These are phyloP conservation scores for Aspergillus sparsus DNA, from an alignment of 495 filamentous ascomycete genomes.

Conservation along the genomic window DNA sequence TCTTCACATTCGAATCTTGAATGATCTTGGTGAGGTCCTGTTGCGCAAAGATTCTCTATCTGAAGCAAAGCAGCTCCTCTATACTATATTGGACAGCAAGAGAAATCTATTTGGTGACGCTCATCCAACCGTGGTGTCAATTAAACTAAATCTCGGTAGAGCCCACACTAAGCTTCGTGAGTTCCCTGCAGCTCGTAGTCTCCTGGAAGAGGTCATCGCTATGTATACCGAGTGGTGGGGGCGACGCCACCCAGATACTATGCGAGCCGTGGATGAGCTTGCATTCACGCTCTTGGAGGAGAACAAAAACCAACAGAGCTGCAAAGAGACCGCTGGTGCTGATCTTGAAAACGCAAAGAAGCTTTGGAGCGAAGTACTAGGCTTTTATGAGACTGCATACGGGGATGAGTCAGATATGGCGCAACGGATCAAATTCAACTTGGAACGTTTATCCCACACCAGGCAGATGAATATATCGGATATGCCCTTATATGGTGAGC, in stretches of 20 bases:
- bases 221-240: conserved; percentile 1
- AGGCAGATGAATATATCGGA: too few relatives aligned
- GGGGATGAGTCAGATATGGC: neutral
- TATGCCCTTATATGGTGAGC: too few relatives aligned
- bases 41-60: neutral
- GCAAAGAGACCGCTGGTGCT: neutral
- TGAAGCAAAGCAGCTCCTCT: neutral
- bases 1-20: conserved; percentile 3
- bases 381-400: neutral
- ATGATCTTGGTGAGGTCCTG: neutral
- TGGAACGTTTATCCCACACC: neutral
- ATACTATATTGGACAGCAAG: neutral
- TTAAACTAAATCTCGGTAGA: neutral
- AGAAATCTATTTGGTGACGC: neutral
- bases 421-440: neutral
- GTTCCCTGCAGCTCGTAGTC: neutral
- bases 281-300: neutral
- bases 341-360: neutral
- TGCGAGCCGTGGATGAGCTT: neutral
- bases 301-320: neutral
- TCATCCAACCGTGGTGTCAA: neutral
- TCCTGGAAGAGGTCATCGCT: neutral
- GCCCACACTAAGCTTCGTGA: neutral
- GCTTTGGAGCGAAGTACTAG: neutral
- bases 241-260: neutral